Evolutionary conservation across 1,284 basidiomycete species (phyloP).

Genomic region (Grifola frondosa): DNA sequence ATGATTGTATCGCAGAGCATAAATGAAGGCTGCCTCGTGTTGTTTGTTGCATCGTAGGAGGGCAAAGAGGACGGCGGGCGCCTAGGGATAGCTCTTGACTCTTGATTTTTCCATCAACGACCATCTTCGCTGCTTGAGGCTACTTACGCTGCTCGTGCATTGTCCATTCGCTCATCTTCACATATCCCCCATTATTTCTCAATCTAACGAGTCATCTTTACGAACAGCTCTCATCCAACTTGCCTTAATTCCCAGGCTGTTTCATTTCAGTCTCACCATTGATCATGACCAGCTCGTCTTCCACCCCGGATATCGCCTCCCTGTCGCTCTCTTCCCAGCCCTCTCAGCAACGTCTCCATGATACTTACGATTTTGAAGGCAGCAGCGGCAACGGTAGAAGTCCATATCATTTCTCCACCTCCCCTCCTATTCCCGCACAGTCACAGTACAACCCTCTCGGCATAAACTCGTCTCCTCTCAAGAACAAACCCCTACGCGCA

Average conservation of each 20-base stretch:
- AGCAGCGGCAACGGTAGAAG: slow-evolving; percentile 49
- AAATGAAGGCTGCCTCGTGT: slow-evolving; percentile 18
- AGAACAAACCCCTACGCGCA: slow-evolving; percentile 66
- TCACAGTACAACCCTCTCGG: slow-evolving; percentile 62
- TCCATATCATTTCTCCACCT: slow-evolving; percentile 69
- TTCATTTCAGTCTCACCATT: slow-evolving; percentile 16
- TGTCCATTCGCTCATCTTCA: slow-evolving; percentile 24
- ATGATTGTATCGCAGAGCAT: too few species aligned
- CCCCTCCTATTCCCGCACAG: slow-evolving; percentile 63
- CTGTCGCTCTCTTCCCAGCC: slow-evolving; percentile 64
- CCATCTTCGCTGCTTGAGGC: slow-evolving; percentile 26
- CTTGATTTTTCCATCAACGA: slow-evolving; percentile 27
- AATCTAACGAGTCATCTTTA: slow-evolving; percentile 29
- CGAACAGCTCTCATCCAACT: slow-evolving; percentile 25
- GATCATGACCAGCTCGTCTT: slow-evolving; percentile 74
- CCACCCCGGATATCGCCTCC: slow-evolving; percentile 69
- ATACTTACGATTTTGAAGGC: slow-evolving; percentile 80
- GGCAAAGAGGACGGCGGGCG: slow-evolving; percentile 15
- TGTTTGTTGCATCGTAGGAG: slow-evolving; percentile 10
- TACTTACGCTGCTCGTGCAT: too few species aligned
- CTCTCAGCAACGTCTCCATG: slow-evolving; percentile 75
- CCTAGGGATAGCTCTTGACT: slow-evolving; percentile 13
- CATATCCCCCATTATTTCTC: slow-evolving; percentile 24
- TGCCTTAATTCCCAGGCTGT: slow-evolving; percentile 18
- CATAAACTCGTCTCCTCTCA: slow-evolving; percentile 66